A percentile compares a stretch with the other conserved stretches of the same genome.
Conservation (phyloP, 441 rosid species). For the Cnidoscolus chayamansa region DNA sequence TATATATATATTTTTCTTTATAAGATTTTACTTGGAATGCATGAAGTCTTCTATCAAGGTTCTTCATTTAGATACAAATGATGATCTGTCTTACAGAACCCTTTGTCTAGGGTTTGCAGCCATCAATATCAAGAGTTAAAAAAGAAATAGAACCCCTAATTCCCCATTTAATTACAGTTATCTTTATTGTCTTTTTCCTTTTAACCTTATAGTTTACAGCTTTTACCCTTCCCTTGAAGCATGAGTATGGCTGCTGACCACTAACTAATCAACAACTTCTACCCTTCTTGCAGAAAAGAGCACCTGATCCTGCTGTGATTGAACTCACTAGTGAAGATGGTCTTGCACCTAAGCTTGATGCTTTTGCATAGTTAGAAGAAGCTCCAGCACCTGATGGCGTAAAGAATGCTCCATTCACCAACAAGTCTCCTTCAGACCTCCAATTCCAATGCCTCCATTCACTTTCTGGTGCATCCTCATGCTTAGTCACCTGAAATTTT, state of each 20-base stretch:
- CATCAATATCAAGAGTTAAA: background rate
- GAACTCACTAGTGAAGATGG: slow-evolving; percentile 48
- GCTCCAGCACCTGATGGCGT: slow-evolving; percentile 52
- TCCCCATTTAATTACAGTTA: slow-evolving; percentile 15
- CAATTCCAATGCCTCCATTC: slow-evolving; percentile 68
- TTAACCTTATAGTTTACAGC: no score
- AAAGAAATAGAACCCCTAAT: background rate
- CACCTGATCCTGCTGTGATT: slow-evolving; percentile 53
- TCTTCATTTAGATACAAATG: background rate
- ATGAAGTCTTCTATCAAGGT: background rate
- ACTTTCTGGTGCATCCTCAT: slow-evolving; percentile 42
- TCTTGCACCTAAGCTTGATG: slow-evolving; percentile 63
- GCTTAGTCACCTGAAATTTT: slow-evolving; percentile 52
- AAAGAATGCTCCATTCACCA: slow-evolving; percentile 65
- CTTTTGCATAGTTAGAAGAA: slow-evolving; percentile 57
- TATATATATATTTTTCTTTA: no score
- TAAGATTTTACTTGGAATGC: background rate
- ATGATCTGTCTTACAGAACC: background rate
- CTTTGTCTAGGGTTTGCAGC: background rate
- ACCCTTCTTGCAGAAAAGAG: slow-evolving; percentile 54
- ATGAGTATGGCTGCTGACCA: background rate
- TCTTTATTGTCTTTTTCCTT: background rate
- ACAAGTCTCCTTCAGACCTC: slow-evolving; percentile 64
- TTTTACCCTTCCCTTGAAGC: slow-evolving; percentile 1
- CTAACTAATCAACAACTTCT: slow-evolving; percentile 35